Conservation (phyloP, 371 early-diverging fungal species). For the Actinomortierella ambigua region DNA sequence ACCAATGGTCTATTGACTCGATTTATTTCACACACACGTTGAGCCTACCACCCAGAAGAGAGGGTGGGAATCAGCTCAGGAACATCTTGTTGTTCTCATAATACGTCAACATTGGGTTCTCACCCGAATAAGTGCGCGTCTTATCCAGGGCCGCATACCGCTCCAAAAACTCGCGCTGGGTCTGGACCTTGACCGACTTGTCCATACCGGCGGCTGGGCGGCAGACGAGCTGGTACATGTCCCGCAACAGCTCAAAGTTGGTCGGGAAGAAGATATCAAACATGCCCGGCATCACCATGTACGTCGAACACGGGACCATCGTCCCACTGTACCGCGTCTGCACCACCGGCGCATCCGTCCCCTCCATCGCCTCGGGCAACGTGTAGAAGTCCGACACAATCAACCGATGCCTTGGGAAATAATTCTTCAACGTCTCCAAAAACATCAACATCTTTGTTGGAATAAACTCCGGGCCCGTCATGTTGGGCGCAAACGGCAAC, state of each 20-base stretch:
- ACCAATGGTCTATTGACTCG: no score
- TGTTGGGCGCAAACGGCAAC: conserved; percentile 85
- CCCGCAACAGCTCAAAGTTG: conserved; percentile 84
- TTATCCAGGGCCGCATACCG: conserved; percentile 77
- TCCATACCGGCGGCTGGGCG: conserved; percentile 52
- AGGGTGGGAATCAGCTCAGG: conserved; percentile 48
- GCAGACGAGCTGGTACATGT: conserved; percentile 76
- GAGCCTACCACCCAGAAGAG: no score
- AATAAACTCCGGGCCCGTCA: conserved; percentile 86
- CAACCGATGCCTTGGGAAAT: conserved; percentile 90
- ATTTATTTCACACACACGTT: no score
- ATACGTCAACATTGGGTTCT: conserved; percentile 93
- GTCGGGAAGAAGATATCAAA: conserved; percentile 99
- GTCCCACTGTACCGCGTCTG: conserved; percentile 88
- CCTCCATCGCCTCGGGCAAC: conserved; percentile 82
- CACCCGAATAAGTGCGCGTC: conserved; percentile 84
- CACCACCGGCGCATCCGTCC: conserved; percentile 91
- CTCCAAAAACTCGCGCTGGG: conserved; percentile 81
- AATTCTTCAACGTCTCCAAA: conserved; percentile 70
- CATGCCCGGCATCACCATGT: conserved; percentile 96
- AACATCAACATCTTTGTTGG: conserved; percentile 88
- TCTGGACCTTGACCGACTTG: conserved; percentile 63
- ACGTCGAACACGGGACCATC: conserved; percentile 95
- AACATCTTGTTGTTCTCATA: conserved; percentile 93
- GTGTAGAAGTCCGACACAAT: conserved; percentile 88